Evolutionary conservation across 1,284 basidiomycete species (phyloP), one percentile per base, ranked within the genome.

Genomic region (Ceratorhiza oryzae-sativae): DNA sequence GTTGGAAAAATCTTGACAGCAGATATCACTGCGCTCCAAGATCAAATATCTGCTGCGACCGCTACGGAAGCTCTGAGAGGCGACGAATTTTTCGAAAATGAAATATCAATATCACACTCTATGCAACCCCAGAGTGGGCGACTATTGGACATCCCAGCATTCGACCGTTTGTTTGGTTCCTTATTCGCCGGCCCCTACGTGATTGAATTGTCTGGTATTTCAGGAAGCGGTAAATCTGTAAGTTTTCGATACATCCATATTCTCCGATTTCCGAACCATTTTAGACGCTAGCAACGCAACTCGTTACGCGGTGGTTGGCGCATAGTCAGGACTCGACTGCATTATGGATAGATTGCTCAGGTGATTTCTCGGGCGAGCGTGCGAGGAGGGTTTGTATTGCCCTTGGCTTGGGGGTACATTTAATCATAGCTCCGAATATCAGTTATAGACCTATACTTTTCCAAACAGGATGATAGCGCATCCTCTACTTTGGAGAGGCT

Each of bases 301-400:
- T 88, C 4, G 82, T 85, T 39, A 78, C 90, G 23, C 82, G 82
- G 20, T 82, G 87, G 76, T 83, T 92, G 1, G 77, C 80, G 0
- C 74, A 76, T 8, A 70, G 82, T 72, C 71, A 75, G 23, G 76
- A 82, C 20, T 79, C 82, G 2, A 81, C 77, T 59, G 85, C 83
- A 0, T 77, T 87, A 8, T 93, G 91, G 91, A 84, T 93, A 51
- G 91, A 93, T 76, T 88, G 87, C 9, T 84, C 82, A 0, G 89
- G 90, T 2, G 87, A 87, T 71, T 90, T 92, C 77, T 85, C 88
- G 39, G 80, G 81, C 0, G 85, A 87, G 20, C 81, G 82, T 56
- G 83, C 86, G 1, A 74, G 79, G n/a, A 76, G 87, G 34, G 73
- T 86, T 5, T 76, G 77, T 48, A 76, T 76, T n/a, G 77, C 81